phyloP scores from a whole-genome alignment of 106 monocot species.

The Vanilla planifolia region DNA sequence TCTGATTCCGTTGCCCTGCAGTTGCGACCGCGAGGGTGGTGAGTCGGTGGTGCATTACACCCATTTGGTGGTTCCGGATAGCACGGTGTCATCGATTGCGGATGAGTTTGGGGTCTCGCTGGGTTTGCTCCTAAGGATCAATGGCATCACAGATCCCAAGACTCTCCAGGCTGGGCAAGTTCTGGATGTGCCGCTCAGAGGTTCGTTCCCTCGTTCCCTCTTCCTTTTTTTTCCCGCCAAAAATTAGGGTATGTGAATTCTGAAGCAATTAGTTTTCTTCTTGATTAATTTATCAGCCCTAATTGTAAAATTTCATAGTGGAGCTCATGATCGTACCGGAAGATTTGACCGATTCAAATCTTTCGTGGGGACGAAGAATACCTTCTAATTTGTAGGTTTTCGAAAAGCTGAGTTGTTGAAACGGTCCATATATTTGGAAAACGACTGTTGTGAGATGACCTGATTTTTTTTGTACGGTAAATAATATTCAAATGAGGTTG shows the following conservation, averaged over 20 bases:
- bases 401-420: too few relatives aligned
- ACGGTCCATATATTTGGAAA: too few relatives aligned
- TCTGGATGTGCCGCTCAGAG: conserved; percentile 59
- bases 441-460: too few relatives aligned
- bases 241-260: background rate
- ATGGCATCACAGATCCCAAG: conserved; percentile 47
- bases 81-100: conserved; percentile 39
- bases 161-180: conserved; percentile 37
- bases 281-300: too few relatives aligned
- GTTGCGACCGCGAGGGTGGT: conserved; percentile 55
- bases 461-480: too few relatives aligned
- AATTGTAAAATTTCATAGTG: too few relatives aligned
- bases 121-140: conserved; percentile 25
- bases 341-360: background rate
- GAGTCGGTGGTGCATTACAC: conserved; percentile 43
- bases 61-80: conserved; percentile 39
- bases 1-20: conserved; percentile 79
- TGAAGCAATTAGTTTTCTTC: too few relatives aligned
- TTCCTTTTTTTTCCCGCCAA: background rate
- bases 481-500: too few relatives aligned
- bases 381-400: too few relatives aligned
- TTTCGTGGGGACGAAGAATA: background rate
- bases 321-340: background rate
- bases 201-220: conserved; percentile 6
- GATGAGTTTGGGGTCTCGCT: conserved; percentile 30